phyloP scores from a whole-genome alignment of 352 stramenopile genomes.

The Thalassiosira gravida region DNA sequence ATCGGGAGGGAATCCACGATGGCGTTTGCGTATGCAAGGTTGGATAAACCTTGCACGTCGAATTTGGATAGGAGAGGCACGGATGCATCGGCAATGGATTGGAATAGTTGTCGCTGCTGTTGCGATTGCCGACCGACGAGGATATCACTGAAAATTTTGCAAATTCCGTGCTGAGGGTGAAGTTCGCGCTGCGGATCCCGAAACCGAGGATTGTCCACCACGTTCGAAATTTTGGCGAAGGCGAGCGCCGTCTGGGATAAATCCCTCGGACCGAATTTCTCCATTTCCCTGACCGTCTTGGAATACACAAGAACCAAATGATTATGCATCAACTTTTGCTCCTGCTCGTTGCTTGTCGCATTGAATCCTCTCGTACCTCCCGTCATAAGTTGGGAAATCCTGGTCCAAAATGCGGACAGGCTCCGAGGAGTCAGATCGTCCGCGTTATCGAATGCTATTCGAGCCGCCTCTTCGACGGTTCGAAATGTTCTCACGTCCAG shows the following conservation, averaged over 20 bases:
- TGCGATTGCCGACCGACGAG: neutral
- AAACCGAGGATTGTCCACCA: neutral
- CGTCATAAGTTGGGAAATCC: too few species aligned
- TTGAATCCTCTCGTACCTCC: too few species aligned
- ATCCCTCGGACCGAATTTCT: constrained; percentile 1
- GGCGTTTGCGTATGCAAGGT: constrained; percentile 13
- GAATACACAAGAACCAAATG: too few species aligned
- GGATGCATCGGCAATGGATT: constrained; percentile 10
- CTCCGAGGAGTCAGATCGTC: neutral
- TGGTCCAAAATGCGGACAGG: constrained; percentile 16
- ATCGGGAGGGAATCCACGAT: neutral
- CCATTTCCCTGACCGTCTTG: neutral
- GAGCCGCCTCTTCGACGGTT: neutral
- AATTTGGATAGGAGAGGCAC: neutral
- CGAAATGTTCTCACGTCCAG: constrained; percentile 7
- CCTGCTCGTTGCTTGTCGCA: too few species aligned
- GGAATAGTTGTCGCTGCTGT: neutral
- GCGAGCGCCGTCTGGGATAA: constrained; percentile 3
- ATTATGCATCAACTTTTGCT: too few species aligned
- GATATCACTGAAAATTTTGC: neutral
- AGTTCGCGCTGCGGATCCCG: neutral
- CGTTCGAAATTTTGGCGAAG: neutral
- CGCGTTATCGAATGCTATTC: neutral
- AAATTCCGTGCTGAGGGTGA: too few species aligned
- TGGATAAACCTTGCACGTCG: constrained; percentile 6